Conservation (phyloP, 2,329 filamentous ascomycete species). For the Trichoderma guizhouense region DNA sequence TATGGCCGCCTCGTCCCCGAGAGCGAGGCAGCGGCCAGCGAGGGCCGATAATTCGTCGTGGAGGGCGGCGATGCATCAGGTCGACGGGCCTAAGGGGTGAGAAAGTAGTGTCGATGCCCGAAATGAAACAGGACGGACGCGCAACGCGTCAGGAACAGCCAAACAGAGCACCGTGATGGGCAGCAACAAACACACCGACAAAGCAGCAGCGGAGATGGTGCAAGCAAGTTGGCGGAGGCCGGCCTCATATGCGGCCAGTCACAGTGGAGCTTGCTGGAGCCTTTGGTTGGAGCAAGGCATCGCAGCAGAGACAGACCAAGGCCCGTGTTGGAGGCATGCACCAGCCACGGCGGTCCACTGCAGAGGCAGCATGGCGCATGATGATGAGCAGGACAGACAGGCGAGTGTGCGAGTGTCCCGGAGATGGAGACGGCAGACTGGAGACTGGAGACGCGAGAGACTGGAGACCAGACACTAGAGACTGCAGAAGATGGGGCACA, state of each 20-base stretch:
- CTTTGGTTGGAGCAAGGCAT: conserved; percentile 24
- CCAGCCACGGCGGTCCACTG: conserved; percentile 17
- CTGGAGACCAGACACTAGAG: not conserved
- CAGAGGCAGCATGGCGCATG: conserved; percentile 15
- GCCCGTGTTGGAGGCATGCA: conserved; percentile 15
- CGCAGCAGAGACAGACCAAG: conserved; percentile 11
- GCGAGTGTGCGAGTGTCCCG: not conserved
- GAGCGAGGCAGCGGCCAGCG: not conserved
- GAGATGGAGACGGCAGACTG: not conserved
- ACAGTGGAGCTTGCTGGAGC: conserved; percentile 31
- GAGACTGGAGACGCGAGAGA: not conserved
- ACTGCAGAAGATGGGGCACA: conserved; percentile 6
- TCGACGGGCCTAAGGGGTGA: conserved; percentile 12
- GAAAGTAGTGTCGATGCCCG: conserved; percentile 21
- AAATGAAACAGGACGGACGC: conserved; percentile 13
- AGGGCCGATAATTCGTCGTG: not conserved
- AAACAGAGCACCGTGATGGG: conserved; percentile 27
- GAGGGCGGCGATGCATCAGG: conserved; percentile 11
- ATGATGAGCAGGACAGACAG: conserved; percentile 11
- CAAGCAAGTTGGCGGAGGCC: conserved; percentile 27
- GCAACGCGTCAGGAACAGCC: conserved; percentile 22
- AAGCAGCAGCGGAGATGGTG: conserved; percentile 25
- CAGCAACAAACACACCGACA: conserved; percentile 36
- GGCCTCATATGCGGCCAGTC: conserved; percentile 35
- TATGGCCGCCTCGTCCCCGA: conserved; percentile 3